phyloP scores from a whole-genome alignment of 116 monocot species.

The Dioscorea cayenensis region DNA sequence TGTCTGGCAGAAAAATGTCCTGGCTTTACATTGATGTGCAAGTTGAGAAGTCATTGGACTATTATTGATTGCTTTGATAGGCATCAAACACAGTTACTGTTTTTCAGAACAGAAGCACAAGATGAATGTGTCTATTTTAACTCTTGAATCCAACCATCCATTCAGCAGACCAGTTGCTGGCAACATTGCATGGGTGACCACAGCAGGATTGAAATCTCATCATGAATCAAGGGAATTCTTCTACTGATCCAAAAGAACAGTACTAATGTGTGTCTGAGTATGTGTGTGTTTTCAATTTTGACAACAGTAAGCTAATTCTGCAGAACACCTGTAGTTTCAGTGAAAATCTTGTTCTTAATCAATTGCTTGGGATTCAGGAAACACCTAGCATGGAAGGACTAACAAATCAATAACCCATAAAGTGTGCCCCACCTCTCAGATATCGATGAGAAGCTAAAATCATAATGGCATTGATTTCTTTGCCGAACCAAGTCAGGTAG shows the following conservation, averaged over 20 bases:
- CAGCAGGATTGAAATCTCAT: not conserved
- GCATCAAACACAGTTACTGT: too few species aligned
- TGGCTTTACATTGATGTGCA: too few species aligned
- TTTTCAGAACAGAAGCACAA: too few species aligned
- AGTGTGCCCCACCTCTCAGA: not conserved
- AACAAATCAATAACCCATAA: not conserved
- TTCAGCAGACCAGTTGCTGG: not conserved
- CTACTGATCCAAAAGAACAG: not conserved
- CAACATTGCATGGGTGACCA: not conserved
- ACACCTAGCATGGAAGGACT: constrained; percentile 4
- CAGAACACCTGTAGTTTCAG: not conserved
- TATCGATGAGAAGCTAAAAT: not conserved
- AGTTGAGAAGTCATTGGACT: too few species aligned
- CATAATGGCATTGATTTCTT: not conserved
- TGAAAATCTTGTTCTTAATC: not conserved
- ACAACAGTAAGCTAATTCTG: not conserved
- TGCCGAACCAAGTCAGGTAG: not conserved
- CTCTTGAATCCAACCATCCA: not conserved
- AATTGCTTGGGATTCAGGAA: constrained; percentile 1
- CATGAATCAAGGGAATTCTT: not conserved
- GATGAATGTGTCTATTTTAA: constrained; percentile 1
- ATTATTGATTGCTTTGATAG: too few species aligned
- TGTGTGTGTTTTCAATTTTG: constrained; percentile 3
- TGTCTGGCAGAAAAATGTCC: too few species aligned
- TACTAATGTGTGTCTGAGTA: too few species aligned